Evolutionary conservation across 306 rosid genomes (phyloP), one percentile per base, ranked within the genome.

Genomic region (Calophaca sinica): DNA sequence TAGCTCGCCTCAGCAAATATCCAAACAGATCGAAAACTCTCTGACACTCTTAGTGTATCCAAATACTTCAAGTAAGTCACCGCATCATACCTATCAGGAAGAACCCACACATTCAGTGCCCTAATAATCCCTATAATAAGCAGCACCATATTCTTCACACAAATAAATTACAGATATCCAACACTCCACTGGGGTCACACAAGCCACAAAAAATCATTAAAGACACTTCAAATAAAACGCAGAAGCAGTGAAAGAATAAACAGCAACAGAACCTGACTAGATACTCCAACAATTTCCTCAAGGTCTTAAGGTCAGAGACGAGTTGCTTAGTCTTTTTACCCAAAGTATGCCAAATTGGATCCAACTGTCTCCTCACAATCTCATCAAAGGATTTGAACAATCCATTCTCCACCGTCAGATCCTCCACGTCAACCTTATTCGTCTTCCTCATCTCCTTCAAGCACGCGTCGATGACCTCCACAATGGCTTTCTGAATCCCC

Each of bases 391-490:
- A 94, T 86, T 94, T 94, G 72, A 94, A 94, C 84, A 94, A 63
- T 32, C 98, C 96, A 41, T 90, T 94, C 79, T 94, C 98, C 51
- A 90, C 89, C 2, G 97, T 94, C 83, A 91, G 64, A 69, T 94
- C 96, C 87, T 94, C 97, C 13, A 91, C 88, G 50, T 94, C 97
- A 26, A 94, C 96, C 84, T 90, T 94, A 48, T 94, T 94, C 2
- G 97, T 94, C 86, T 88, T 91, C 91, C 96, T 84, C 97, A 94
- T 89, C 81, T 94, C 98, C 85, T 94, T 94, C 86, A 91, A 76
- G 73, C 98, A 94, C 13, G 93, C 98, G 29, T 90, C 98, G 97
- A 94, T 89, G 5, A 94, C 97, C 86, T 94, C 97, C 6, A 91
- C 8, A 3, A 94, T 87, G 0, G 97, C 90, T 65, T 78, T 90